Conservation (phyloP, 1,284 basidiomycete species). For the Ustilago crameri region DNA sequence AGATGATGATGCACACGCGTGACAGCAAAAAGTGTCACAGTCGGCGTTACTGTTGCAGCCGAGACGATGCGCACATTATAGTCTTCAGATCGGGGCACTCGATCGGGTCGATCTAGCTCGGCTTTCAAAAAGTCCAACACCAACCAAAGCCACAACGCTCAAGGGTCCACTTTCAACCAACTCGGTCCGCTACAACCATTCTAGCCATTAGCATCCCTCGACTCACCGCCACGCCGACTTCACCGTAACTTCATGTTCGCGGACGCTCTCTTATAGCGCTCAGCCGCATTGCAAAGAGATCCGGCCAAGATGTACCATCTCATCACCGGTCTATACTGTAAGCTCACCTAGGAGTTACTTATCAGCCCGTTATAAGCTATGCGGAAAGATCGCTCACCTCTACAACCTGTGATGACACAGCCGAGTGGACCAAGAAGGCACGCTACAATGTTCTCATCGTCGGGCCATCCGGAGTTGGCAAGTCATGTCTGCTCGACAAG, state of each 20-base stretch:
- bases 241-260: too few relatives aligned
- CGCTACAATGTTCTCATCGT: constrained; percentile 53
- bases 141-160: not conserved
- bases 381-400: not conserved
- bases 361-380: not conserved
- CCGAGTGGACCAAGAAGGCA: constrained; percentile 49
- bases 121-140: constrained; percentile 20
- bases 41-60: constrained; percentile 12
- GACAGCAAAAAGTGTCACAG: constrained; percentile 1
- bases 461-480: constrained; percentile 49
- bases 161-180: constrained; percentile 14
- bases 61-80: constrained; percentile 7
- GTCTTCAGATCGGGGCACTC: not conserved
- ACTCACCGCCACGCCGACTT: too few relatives aligned
- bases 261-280: not conserved
- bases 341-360: not conserved
- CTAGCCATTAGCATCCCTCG: too few relatives aligned
- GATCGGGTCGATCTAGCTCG: constrained; percentile 10
- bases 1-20: constrained; percentile 1
- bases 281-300: not conserved
- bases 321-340: constrained; percentile 38
- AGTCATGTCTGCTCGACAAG: constrained; percentile 55
- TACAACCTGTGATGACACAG: too few relatives aligned
- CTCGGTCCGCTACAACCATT: too few relatives aligned
- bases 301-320: constrained; percentile 38